phyloP scores from a whole-genome alignment of 2,329 filamentous ascomycete species.

The Sclerotinia borealis region DNA sequence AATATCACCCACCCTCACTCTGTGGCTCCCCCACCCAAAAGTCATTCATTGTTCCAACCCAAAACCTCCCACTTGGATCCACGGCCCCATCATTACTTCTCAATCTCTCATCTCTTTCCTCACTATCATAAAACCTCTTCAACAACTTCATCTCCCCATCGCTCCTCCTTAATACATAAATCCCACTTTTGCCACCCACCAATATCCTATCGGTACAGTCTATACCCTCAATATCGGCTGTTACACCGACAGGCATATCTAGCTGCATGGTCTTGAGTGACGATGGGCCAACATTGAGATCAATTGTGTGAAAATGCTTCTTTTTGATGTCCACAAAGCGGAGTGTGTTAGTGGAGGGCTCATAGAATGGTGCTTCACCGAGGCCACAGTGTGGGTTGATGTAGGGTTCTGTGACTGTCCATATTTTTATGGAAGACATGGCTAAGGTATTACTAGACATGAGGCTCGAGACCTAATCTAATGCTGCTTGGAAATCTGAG shows the following conservation, averaged over 20 bases:
- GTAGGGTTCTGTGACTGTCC: slow-evolving; percentile 43
- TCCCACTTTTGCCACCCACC: slow-evolving; percentile 74
- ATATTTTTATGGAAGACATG: slow-evolving; percentile 34
- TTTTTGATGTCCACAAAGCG: slow-evolving; percentile 82
- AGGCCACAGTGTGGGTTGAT: slow-evolving; percentile 60
- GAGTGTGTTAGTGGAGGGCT: slow-evolving; percentile 56
- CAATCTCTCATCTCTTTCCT: slow-evolving; percentile 40
- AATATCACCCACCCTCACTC: slow-evolving; percentile 31
- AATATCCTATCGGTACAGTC: slow-evolving; percentile 60
- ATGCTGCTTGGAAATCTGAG: not conserved
- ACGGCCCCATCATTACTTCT: slow-evolving; percentile 77
- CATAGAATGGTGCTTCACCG: slow-evolving; percentile 71
- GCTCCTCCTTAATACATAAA: slow-evolving; percentile 67
- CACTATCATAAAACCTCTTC: slow-evolving; percentile 39
- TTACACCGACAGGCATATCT: slow-evolving; percentile 55
- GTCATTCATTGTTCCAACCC: slow-evolving; percentile 83
- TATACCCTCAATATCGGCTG: slow-evolving; percentile 67
- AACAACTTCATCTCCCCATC: slow-evolving; percentile 50
- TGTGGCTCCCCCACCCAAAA: slow-evolving; percentile 40
- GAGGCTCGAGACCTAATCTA: not conserved
- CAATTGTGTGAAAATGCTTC: slow-evolving; percentile 65
- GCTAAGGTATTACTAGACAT: not conserved
- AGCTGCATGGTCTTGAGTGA: slow-evolving; percentile 38
- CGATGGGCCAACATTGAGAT: slow-evolving; percentile 51
- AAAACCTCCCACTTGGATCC: slow-evolving; percentile 75